Conservation (phyloP, 805 yeast species). For the Wickerhamiella dianesei region DNA sequence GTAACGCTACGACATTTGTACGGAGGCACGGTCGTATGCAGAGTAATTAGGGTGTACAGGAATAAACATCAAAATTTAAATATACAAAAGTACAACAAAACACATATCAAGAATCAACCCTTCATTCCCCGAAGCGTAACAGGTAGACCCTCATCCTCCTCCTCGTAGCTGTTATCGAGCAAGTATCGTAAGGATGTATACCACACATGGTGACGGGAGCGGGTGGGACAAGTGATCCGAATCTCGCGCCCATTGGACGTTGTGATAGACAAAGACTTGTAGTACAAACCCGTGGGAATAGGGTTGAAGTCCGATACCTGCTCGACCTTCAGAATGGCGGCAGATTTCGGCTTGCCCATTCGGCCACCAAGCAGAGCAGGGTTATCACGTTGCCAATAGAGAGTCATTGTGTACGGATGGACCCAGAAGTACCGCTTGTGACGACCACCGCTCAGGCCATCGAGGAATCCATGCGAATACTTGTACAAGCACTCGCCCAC, state of each 20-base stretch:
- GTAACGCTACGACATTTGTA: too few species aligned
- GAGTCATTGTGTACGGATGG: conserved; percentile 81
- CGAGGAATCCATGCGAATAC: conserved; percentile 58
- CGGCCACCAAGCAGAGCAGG: conserved; percentile 54
- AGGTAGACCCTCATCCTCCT: neutral
- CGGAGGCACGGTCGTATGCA: too few species aligned
- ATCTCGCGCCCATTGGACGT: conserved; percentile 52
- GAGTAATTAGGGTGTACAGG: too few species aligned
- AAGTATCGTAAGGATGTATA: conserved; percentile 66
- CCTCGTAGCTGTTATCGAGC: conserved; percentile 29
- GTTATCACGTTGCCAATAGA: conserved; percentile 76
- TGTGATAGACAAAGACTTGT: conserved; percentile 60
- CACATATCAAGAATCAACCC: neutral
- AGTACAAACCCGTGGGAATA: conserved; percentile 69
- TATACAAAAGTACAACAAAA: neutral
- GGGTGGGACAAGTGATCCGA: conserved; percentile 74
- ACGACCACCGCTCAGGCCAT: conserved; percentile 56
- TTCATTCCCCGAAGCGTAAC: neutral
- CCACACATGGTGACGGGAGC: conserved; percentile 87
- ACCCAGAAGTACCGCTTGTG: conserved; percentile 95
- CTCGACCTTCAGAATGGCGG: conserved; percentile 66
- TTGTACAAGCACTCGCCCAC: conserved; percentile 85
- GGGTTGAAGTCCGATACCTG: conserved; percentile 77
- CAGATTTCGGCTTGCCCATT: conserved; percentile 55
- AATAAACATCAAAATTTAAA: too few species aligned